Conservation (phyloP, 768 basidiomycete genomes). For the Calvatia gigantea region DNA sequence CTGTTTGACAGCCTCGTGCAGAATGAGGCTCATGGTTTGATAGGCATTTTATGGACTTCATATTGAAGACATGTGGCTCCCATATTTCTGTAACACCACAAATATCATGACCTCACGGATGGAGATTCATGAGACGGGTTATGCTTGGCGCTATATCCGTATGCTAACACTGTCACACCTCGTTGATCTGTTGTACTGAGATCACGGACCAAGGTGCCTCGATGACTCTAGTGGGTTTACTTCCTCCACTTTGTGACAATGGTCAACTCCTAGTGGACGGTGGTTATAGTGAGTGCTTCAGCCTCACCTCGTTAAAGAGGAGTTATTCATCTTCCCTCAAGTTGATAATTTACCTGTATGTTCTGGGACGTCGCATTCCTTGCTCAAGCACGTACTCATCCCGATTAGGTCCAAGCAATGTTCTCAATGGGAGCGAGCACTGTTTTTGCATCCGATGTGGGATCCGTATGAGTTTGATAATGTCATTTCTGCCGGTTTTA, state of each 20-base stretch:
- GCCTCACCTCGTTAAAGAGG: neutral
- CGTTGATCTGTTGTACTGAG: neutral
- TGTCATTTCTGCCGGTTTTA: neutral
- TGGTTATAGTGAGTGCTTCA: constrained; percentile 64
- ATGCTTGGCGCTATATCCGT: constrained; percentile 96
- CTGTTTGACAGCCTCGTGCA: neutral
- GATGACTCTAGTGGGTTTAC: constrained; percentile 93
- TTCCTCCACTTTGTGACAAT: constrained; percentile 93
- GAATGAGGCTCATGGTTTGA: constrained; percentile 3
- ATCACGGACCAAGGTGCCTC: constrained; percentile 65
- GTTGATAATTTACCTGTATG: constrained; percentile 87
- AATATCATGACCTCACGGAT: constrained; percentile 95
- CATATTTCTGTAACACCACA: constrained; percentile 96
- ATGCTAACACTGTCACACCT: constrained; percentile 17
- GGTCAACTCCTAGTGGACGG: constrained; percentile 91
- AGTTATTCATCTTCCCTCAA: constrained; percentile 24
- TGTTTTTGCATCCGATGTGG: constrained; percentile 93
- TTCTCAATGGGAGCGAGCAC: constrained; percentile 85
- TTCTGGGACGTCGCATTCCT: constrained; percentile 4
- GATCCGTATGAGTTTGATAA: constrained; percentile 53
- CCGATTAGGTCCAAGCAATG: constrained; percentile 83
- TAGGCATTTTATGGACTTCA: constrained; percentile 92
- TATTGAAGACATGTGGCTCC: constrained; percentile 98
- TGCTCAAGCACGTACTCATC: constrained; percentile 1
- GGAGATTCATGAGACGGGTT: constrained; percentile 98